Conservation (phyloP, 2,329 filamentous ascomycete species). For the Pseudocercospora pini-densiflorae region DNA sequence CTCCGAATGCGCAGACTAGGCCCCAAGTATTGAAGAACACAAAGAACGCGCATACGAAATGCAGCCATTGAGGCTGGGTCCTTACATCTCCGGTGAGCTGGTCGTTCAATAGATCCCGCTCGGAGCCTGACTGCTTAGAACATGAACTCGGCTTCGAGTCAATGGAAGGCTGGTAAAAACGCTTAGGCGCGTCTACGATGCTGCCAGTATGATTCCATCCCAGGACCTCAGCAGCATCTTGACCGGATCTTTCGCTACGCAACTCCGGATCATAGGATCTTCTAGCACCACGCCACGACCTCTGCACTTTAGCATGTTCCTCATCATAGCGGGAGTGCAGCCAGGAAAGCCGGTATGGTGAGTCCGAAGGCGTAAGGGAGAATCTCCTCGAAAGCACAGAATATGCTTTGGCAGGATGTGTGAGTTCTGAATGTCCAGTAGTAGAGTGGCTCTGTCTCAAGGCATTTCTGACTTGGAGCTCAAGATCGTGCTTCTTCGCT, state of each 20-base stretch:
- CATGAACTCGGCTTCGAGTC: background rate
- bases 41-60: background rate
- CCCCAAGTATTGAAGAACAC: background rate
- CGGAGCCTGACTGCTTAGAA: background rate
- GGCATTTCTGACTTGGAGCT: background rate
- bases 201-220: too few species aligned
- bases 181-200: background rate
- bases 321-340: background rate
- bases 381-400: background rate
- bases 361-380: background rate
- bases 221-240: too few species aligned
- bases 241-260: background rate
- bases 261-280: background rate
- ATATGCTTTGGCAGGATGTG: constrained; percentile 1
- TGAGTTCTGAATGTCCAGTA: background rate
- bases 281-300: background rate
- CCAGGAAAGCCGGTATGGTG: background rate
- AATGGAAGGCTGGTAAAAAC: background rate
- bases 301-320: background rate
- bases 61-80: too few species aligned
- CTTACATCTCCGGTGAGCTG: too few species aligned
- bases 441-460: background rate
- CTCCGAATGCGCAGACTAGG: background rate
- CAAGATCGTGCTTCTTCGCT: background rate
- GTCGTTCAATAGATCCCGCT: background rate